Evolutionary conservation across 352 stramenopile genomes (phyloP).

Genomic region (Globisporangium carolinianum): DNA sequence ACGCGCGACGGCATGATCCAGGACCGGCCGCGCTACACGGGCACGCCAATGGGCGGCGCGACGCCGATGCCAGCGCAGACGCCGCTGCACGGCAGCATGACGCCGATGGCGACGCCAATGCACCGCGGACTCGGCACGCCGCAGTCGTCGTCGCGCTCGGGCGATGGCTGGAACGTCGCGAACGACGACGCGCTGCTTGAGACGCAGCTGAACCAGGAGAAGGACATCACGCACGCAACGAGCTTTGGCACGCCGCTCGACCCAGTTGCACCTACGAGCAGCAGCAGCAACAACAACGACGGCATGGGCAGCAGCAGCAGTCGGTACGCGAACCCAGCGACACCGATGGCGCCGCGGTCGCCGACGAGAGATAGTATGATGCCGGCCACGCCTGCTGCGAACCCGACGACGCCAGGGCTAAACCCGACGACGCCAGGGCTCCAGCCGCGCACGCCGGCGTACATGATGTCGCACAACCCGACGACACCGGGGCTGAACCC

Average conservation of each 20-base stretch:
- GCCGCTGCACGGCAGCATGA: conserved; percentile 80
- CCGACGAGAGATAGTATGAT: conserved; percentile 56
- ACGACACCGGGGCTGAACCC: conserved; percentile 77
- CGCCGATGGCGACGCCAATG: conserved; percentile 82
- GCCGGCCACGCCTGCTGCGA: conserved; percentile 58
- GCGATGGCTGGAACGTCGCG: conserved; percentile 81
- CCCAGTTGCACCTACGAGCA: conserved; percentile 54
- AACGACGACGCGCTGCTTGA: conserved; percentile 84
- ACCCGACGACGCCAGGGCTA: conserved; percentile 71
- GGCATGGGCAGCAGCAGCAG: conserved; percentile 42
- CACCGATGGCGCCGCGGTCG: conserved; percentile 53
- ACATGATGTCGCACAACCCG: conserved; percentile 73
- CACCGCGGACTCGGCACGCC: conserved; percentile 76
- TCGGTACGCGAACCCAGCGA: conserved; percentile 41
- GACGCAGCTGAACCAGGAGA: conserved; percentile 86
- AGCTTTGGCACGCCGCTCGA: conserved; percentile 82
- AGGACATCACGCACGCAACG: conserved; percentile 84
- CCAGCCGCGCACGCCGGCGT: conserved; percentile 66
- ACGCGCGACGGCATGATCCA: conserved; percentile 72
- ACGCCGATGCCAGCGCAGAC: conserved; percentile 81
- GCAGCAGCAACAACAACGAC: conserved; percentile 36
- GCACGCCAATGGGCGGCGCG: conserved; percentile 67
- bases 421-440: conserved; percentile 79
- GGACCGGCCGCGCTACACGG: conserved; percentile 62
- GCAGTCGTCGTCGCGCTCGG: conserved; percentile 43